Percentiles rank a stretch among this genome's conserved stretches.
Evolutionary conservation across 2,329 filamentous ascomycete species (phyloP).

Genomic region (Verticillium longisporum): DNA sequence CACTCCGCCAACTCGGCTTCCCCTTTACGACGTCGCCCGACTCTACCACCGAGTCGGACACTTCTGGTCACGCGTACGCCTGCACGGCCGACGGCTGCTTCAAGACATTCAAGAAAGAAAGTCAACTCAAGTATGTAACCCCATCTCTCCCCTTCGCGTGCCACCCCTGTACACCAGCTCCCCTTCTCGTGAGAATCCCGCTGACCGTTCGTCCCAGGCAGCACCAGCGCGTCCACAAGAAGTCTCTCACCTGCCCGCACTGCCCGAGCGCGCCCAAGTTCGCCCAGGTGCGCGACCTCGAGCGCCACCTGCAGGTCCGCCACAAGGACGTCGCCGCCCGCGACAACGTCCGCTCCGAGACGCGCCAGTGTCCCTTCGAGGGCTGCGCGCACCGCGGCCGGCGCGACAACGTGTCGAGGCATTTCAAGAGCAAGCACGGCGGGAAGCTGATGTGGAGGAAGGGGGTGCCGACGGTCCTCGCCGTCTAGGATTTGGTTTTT

Average conservation of each 20-base stretch:
- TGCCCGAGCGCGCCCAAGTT: slow-evolving; percentile 13
- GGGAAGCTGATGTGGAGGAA: slow-evolving; percentile 12
- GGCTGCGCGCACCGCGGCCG: slow-evolving; percentile 11
- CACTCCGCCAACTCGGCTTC: slow-evolving; percentile 2
- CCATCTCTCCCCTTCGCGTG: too few relatives aligned
- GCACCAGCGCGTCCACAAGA: slow-evolving; percentile 13
- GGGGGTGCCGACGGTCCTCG: slow-evolving; percentile 8
- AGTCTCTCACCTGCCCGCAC: slow-evolving; percentile 10
- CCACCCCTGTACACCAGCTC: too few relatives aligned
- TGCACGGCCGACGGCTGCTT: slow-evolving; percentile 10
- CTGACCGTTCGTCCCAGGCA: slow-evolving; percentile 3
- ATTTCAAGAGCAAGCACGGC: slow-evolving; percentile 12
- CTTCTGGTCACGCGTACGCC: slow-evolving; percentile 2
- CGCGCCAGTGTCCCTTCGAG: slow-evolving; percentile 9
- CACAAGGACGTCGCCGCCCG: slow-evolving; percentile 8
- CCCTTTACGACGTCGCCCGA: neutral
- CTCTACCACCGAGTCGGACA: neutral
- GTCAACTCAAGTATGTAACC: slow-evolving; percentile 8
- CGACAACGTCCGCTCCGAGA: slow-evolving; percentile 11
- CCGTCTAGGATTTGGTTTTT: neutral
- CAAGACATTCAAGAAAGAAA: slow-evolving; percentile 12
- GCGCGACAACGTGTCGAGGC: slow-evolving; percentile 12
- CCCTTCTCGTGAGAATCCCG: neutral
- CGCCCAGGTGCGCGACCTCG: slow-evolving; percentile 13
- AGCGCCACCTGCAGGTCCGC: slow-evolving; percentile 13